Percentiles rank a stretch among this genome's conserved stretches.
Evolutionary conservation across 495 filamentous ascomycete species (phyloP).

Genomic region (Tuber borchii): DNA sequence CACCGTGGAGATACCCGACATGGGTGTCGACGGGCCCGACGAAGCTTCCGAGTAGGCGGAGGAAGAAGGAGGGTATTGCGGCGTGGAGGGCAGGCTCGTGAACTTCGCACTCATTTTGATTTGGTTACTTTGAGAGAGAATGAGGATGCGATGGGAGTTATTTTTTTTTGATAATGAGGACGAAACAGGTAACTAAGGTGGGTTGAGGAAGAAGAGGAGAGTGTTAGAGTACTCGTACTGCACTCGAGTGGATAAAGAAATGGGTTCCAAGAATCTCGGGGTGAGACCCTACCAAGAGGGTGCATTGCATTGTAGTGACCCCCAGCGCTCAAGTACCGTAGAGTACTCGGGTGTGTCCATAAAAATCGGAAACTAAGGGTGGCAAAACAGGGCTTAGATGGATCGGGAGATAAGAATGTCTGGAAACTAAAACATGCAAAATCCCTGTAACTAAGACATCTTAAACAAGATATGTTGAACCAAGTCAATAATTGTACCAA

Average conservation of each 20-base stretch:
- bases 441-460: no score
- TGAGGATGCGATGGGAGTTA: background rate
- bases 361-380: no score
- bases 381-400: no score
- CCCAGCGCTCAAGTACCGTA: background rate
- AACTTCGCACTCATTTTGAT: slow-evolving; percentile 24
- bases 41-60: slow-evolving; percentile 5
- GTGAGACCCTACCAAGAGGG: slow-evolving; percentile 18
- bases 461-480: no score
- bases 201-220: background rate
- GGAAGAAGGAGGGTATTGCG: slow-evolving; percentile 3
- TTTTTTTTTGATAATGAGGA: background rate
- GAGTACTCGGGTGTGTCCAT: no score
- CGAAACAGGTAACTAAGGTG: background rate
- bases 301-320: background rate
- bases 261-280: background rate
- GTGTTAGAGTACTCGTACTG: background rate
- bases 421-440: no score
- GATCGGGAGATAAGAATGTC: no score
- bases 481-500: no score
- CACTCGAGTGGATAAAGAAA: background rate
- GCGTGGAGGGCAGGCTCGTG: slow-evolving; percentile 20
- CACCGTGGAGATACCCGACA: slow-evolving; percentile 41
- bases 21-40: slow-evolving; percentile 36
- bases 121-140: background rate